Percentiles rank a stretch among this genome's conserved stretches.
Evolutionary conservation across 2,329 filamentous ascomycete genomes (phyloP).

Genomic region (Calonectria henricotiae): DNA sequence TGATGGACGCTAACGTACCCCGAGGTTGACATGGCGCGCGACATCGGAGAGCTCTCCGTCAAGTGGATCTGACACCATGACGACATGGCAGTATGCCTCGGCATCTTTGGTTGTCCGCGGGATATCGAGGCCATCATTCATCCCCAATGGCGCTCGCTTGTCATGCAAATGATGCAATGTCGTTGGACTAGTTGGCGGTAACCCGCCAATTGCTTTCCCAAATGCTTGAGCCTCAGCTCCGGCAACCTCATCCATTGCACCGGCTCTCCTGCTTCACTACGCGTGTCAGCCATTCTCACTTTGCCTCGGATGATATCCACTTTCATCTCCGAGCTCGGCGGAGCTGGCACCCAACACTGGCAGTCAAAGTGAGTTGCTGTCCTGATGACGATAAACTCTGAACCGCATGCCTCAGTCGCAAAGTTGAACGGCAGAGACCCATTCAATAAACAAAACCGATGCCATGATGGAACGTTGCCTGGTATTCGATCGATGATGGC

Average conservation of each 20-base stretch:
- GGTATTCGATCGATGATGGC: neutral
- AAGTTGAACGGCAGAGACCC: too few species aligned
- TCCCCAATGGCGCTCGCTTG: neutral
- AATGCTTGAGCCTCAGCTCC: neutral
- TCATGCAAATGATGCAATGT: too few species aligned
- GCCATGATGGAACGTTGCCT: too few species aligned
- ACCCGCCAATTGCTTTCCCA: neutral
- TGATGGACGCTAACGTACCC: neutral
- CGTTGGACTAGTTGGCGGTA: too few species aligned
- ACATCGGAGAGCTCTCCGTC: constrained; percentile 13
- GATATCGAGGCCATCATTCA: neutral
- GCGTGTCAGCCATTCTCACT: neutral
- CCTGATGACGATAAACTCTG: neutral
- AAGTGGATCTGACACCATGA: constrained; percentile 1
- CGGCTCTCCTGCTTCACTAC: neutral
- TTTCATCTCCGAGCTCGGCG: constrained; percentile 19
- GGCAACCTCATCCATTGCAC: neutral
- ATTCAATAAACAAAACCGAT: neutral
- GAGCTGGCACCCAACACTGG: neutral
- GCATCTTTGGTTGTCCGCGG: constrained; percentile 11
- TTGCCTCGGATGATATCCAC: constrained; percentile 13
- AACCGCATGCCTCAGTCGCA: neutral
- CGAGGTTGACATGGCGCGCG: neutral
- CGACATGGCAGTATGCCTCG: constrained; percentile 1
- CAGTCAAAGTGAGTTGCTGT: neutral